Percentiles rank a stretch among this genome's conserved stretches.
Conservation (phyloP, 1,284 basidiomycete species). For the Sporisorium exsertum region DNA sequence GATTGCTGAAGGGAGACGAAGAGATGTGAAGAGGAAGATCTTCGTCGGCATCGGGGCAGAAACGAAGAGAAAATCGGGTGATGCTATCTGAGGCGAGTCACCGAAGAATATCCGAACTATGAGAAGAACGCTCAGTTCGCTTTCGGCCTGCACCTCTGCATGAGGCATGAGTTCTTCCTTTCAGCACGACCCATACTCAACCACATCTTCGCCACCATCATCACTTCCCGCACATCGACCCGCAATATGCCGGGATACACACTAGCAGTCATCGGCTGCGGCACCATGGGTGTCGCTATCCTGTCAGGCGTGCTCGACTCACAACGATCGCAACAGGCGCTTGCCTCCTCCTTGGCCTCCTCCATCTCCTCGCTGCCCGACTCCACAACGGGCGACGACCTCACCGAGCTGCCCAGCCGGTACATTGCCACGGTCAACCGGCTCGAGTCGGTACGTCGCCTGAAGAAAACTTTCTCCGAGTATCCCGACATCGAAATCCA, state of each 20-base stretch:
- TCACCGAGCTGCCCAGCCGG: conserved; percentile 75
- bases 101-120: conserved; percentile 19
- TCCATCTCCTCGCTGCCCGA: conserved; percentile 37
- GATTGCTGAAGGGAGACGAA: not conserved
- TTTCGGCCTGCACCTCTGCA: conserved; percentile 11
- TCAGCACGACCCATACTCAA: not conserved
- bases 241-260: conserved; percentile 53
- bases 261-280: conserved; percentile 74
- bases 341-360: conserved; percentile 32
- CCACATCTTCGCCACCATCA: not conserved
- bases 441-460: conserved; percentile 79
- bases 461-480: conserved; percentile 76
- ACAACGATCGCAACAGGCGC: conserved; percentile 36
- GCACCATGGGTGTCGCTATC: conserved; percentile 97
- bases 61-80: conserved; percentile 13
- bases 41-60: conserved; percentile 8
- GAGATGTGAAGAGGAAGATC: not conserved
- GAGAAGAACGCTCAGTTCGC: conserved; percentile 14
- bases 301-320: conserved; percentile 83
- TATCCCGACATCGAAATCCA: conserved; percentile 76
- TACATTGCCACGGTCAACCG: conserved; percentile 91
- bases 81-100: conserved; percentile 16
- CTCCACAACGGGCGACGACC: conserved; percentile 44
- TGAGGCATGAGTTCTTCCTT: not conserved
- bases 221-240: not conserved